Base-by-base conservation (phyloP, 805 yeast species). In the Lipomyces oligophaga region DNA sequence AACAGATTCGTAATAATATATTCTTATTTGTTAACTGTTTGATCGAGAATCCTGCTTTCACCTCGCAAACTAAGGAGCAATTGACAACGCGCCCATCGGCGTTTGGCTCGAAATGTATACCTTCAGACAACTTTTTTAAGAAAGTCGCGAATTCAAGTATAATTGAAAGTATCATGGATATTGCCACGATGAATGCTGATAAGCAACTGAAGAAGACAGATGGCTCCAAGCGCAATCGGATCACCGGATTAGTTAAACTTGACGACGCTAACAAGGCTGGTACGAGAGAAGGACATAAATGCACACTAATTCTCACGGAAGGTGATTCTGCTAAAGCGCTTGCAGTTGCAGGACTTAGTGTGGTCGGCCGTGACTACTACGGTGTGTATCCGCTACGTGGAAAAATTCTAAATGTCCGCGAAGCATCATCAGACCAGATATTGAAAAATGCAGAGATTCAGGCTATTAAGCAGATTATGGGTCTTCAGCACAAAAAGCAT, bases 201-300 rank as follows among this genome's bases (percentile, higher is more conserved):
- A 85, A 79, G 59, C 94, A 88, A 1, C 69, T 90, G 58, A 85
- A 83, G 63, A 88, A 85, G 60, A 83, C 85, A 21, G 98, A 93
- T 63, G 98, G 98, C 43, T 67, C 69, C 16, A 80, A 81, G 61
- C 87, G 85, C 62, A 78, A 75, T 57, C 79, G 98, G 68, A 79
- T 93, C 47, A 89, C 95, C 30, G 89, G 88, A 31, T 84, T 84
- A 62, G 85, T 85, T 4, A 90, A 90, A 65, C 75, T 93, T 43
- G 95, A 85, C 57, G 98, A 93, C 70, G 98, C 98, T 0, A 88
- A 89, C 64, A 85, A 77, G 63, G 98, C 98, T 0, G 98, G 98
- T 51, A 90, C 97, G 0, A 79, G 74, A 52, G 96, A 89, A 18
- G 95, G 97, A 22, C 75, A 82, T 60, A 85, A 86, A 65, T 89